These are phyloP conservation scores for Tetrapyrgos nigripes DNA, from an alignment of 1,284 basidiomycete genomes.

Conservation along the genomic window DNA sequence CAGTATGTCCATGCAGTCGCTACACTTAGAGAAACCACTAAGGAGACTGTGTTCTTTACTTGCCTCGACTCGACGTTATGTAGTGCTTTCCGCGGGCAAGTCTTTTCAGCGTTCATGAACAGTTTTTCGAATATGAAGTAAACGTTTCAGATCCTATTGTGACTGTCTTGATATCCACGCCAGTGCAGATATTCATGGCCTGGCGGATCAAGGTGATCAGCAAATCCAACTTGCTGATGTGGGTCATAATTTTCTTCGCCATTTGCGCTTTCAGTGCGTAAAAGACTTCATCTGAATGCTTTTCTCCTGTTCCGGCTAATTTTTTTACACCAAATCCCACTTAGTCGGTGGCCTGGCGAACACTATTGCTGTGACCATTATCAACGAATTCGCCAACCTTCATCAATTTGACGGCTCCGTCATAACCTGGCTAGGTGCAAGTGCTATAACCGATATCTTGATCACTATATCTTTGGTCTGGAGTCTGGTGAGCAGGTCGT, in stretches of 20 bases:
- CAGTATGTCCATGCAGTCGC: neutral
- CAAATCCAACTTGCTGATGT: neutral
- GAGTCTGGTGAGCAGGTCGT: constrained; percentile 1
- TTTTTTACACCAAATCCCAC: neutral
- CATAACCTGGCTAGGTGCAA: constrained; percentile 7
- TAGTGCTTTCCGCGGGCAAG: neutral
- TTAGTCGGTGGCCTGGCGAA: constrained; percentile 9
- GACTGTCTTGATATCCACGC: constrained; percentile 18
- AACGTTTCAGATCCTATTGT: neutral
- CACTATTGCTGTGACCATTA: neutral
- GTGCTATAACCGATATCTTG: constrained; percentile 9
- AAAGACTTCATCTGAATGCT: neutral
- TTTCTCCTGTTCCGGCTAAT: neutral
- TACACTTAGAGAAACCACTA: no score
- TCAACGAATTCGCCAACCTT: constrained; percentile 2
- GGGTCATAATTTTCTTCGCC: neutral
- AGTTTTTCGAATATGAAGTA: neutral
- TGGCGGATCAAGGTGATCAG: constrained; percentile 12
- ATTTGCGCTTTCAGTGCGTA: constrained; percentile 7
- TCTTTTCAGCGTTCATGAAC: neutral
- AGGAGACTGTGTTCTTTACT: neutral
- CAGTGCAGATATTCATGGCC: constrained; percentile 21
- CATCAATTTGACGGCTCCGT: constrained; percentile 3
- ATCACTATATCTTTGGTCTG: constrained; percentile 7
- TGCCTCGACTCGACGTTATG: neutral